Base-by-base conservation (phyloP, 2,329 filamentous ascomycete species). In the Coniochaeta sp. region DNA sequence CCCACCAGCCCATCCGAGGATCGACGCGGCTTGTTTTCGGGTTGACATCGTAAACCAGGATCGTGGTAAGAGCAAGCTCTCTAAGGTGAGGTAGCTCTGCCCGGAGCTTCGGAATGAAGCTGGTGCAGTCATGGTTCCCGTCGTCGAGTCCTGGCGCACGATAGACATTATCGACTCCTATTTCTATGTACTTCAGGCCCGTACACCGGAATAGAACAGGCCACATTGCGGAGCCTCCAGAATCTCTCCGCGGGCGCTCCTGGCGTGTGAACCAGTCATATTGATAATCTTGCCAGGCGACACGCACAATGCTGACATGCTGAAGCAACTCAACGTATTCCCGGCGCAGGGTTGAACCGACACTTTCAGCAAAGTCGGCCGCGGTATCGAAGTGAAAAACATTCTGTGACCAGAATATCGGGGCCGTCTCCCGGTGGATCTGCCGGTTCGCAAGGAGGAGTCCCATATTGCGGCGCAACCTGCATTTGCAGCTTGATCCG, bases 41-140 rank as follows among this genome's bases (percentile, higher is more conserved):
- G 34, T 57, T 57, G 31, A 34, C 54, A 22, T 57, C 54, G 54
- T 57, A 57, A 7, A 57, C 54, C 6, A 57, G 17, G n/a, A 57
- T 19, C 19, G 2, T 12, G n/a, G 54, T 31, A 36, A 57, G 34
- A n/a, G 54, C 14, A 22, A 57, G 38, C 12, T 36, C 31, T 16
- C 24, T 3, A 1, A 57, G 17, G 2, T 34, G 17, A 6, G 54
- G 54, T 28, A 34, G 12, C 28, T 14, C 8, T 16, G 33, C 31
- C 47, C 24, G 28, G 47, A 52, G 22, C 22, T 31, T 22, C 2
- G 24, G 22, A 6, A 52, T 31, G 47, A 31, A 31, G 47, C 14
- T 7, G 24, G 47, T 31, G 14, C 16, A 6, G 24, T 52, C 54
- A n/a, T 24, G 22, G 17, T 33, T 14, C 6, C 34, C 26, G 16